Percentiles rank a stretch among this genome's conserved stretches.
These are phyloP conservation scores for Phlegmacium glaucopus DNA, from an alignment of 768 basidiomycete genomes.

Conservation along the genomic window DNA sequence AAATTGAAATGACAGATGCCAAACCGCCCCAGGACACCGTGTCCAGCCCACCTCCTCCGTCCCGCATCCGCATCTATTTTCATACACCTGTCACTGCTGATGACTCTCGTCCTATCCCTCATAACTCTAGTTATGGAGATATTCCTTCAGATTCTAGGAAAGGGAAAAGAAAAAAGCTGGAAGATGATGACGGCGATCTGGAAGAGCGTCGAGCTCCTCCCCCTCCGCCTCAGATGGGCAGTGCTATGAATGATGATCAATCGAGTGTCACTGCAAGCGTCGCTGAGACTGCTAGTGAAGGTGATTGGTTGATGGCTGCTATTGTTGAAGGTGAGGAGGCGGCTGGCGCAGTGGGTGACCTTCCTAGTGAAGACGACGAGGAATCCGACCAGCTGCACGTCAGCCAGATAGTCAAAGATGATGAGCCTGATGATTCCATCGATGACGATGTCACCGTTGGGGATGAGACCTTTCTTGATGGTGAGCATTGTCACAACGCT, in stretches of 20 bases:
- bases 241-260: conserved; percentile 49
- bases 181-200: conserved; percentile 80
- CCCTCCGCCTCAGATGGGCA: conserved; percentile 53
- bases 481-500: conserved; percentile 47
- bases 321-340: conserved; percentile 72
- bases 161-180: conserved; percentile 86
- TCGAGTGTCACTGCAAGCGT: conserved; percentile 55
- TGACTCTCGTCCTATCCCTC: conserved; percentile 73
- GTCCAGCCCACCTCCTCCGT: conserved; percentile 52
- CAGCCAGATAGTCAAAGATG: conserved; percentile 34
- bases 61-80: conserved; percentile 88
- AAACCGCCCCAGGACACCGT: conserved; percentile 27
- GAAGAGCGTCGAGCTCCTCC: conserved; percentile 70
- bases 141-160: conserved; percentile 62
- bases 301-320: conserved; percentile 88
- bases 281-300: conserved; percentile 74
- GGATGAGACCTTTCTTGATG: conserved; percentile 34
- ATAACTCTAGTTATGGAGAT: conserved; percentile 47
- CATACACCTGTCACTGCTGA: conserved; percentile 84
- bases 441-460: conserved; percentile 19
- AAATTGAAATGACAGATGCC: conserved; percentile 28
- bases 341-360: conserved; percentile 38
- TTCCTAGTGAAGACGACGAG: conserved; percentile 42
- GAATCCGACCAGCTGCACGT: conserved; percentile 43
- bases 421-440: conserved; percentile 33